Percentiles rank a stretch among this genome's conserved stretches.
phyloP scores from a whole-genome alignment of 169 alveolate species.

The Cyclospora cayetanensis region DNA sequence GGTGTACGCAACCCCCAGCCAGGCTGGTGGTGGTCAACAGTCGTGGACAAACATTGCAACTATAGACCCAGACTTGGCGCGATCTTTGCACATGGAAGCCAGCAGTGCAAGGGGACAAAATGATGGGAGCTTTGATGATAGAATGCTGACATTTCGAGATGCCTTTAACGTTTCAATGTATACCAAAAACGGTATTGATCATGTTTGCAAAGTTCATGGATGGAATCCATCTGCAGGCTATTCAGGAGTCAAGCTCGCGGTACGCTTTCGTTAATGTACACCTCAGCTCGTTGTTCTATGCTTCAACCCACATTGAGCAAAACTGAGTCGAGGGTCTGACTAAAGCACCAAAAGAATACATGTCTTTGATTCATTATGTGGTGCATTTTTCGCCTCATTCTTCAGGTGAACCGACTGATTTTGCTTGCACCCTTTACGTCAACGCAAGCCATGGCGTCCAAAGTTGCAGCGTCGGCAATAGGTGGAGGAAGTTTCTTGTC shows the following conservation, averaged over 20 bases:
- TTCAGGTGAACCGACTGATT: constrained; percentile 60
- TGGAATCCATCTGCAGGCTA: constrained; percentile 8
- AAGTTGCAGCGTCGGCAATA: constrained; percentile 40
- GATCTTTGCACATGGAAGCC: not conserved
- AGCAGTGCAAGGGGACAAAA: not conserved
- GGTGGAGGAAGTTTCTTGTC: constrained; percentile 56
- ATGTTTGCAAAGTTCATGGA: constrained; percentile 1
- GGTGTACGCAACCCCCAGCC: constrained; percentile 10
- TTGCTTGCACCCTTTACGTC: constrained; percentile 68
- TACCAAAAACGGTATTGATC: not conserved
- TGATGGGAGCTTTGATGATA: not conserved
- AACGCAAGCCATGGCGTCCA: constrained; percentile 63
- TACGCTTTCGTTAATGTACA: too few relatives aligned
- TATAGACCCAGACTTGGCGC: not conserved
- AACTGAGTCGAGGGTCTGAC: too few relatives aligned
- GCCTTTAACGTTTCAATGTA: constrained; percentile 13
- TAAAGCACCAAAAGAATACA: too few relatives aligned
- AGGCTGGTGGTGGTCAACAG: not conserved
- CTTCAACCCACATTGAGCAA: too few relatives aligned
- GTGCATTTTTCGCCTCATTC: not conserved
- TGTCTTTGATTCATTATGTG: too few relatives aligned
- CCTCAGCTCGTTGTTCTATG: too few relatives aligned
- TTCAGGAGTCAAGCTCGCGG: not conserved
- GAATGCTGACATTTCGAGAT: not conserved
- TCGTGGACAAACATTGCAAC: constrained; percentile 12